Conservation (phyloP, 305 asterid genomes). For the Ilex paraguariensis region DNA sequence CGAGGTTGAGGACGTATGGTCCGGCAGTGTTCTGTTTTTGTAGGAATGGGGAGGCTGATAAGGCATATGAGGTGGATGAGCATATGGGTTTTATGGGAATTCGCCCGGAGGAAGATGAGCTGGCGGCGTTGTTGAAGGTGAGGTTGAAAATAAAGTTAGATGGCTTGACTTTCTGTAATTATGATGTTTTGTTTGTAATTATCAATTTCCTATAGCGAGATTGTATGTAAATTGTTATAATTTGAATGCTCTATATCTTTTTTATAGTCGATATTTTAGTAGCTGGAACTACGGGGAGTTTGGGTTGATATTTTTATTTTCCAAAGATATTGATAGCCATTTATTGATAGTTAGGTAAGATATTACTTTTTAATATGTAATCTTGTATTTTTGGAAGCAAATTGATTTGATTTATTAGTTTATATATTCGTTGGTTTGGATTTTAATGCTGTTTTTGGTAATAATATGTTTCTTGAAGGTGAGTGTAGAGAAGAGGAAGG, state of each 20-base stretch:
- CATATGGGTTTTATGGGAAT: constrained; percentile 50
- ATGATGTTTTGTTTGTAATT: neutral
- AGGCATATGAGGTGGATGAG: constrained; percentile 75
- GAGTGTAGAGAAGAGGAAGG: constrained; percentile 51
- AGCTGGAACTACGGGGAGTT: too few relatives aligned
- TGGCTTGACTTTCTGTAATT: neutral
- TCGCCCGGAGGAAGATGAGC: constrained; percentile 73
- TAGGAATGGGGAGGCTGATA: constrained; percentile 56
- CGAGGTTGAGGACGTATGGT: constrained; percentile 70
- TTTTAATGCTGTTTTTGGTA: neutral
- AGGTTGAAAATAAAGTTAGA: constrained; percentile 3
- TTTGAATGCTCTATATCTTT: too few relatives aligned
- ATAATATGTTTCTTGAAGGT: constrained; percentile 36
- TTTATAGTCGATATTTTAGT: too few relatives aligned
- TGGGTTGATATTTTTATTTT: too few relatives aligned
- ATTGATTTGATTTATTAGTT: neutral
- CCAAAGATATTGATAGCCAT: too few relatives aligned
- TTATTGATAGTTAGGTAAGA: too few relatives aligned
- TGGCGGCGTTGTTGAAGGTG: constrained; percentile 74
- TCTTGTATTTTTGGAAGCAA: neutral
- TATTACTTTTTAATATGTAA: too few relatives aligned
- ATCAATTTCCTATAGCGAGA: too few relatives aligned
- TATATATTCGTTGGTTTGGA: neutral
- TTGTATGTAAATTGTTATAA: too few relatives aligned
- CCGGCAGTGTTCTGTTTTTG: constrained; percentile 77